These are phyloP conservation scores for Coprinopsis marcescibilis DNA, from an alignment of 768 basidiomycete genomes.

Conservation along the genomic window DNA sequence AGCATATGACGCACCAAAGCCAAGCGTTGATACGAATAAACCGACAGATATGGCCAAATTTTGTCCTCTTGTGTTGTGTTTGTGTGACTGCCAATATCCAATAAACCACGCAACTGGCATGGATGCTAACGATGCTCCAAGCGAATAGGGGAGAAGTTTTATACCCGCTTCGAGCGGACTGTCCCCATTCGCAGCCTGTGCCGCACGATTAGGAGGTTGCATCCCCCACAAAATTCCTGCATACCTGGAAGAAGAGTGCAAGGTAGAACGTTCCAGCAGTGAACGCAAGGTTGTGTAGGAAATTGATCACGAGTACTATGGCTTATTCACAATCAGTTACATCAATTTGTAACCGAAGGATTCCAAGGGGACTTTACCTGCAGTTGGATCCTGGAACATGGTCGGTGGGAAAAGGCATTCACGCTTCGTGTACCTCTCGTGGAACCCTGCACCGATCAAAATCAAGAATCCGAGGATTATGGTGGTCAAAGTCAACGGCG, in stretches of 20 bases:
- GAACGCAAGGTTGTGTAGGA: constrained; percentile 80
- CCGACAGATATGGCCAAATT: constrained; percentile 60
- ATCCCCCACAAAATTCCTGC: constrained; percentile 17
- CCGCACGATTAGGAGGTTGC: constrained; percentile 10
- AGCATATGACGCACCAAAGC: constrained; percentile 54
- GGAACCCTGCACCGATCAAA: constrained; percentile 54
- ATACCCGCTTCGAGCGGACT: constrained; percentile 71
- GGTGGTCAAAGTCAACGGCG: constrained; percentile 54
- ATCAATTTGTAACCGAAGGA: constrained; percentile 10
- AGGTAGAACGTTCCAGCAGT: constrained; percentile 85
- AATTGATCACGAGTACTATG: constrained; percentile 59
- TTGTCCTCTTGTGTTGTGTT: constrained; percentile 54
- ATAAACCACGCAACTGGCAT: constrained; percentile 86
- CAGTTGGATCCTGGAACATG: constrained; percentile 53
- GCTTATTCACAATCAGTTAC: constrained; percentile 35
- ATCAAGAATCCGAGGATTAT: constrained; percentile 51
- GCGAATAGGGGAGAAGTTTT: constrained; percentile 75
- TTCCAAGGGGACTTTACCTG: constrained; percentile 36
- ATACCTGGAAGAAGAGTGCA: constrained; percentile 76
- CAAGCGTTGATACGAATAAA: constrained; percentile 57
- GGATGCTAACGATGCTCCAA: constrained; percentile 79
- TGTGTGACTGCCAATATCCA: constrained; percentile 54
- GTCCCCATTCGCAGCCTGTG: constrained; percentile 62
- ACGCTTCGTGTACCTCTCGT: constrained; percentile 61
- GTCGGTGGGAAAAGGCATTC: constrained; percentile 69